A percentile compares a stretch with the other conserved stretches of the same genome.
phyloP scores from a whole-genome alignment of 1,284 basidiomycete genomes.

The Sparassis latifolia region DNA sequence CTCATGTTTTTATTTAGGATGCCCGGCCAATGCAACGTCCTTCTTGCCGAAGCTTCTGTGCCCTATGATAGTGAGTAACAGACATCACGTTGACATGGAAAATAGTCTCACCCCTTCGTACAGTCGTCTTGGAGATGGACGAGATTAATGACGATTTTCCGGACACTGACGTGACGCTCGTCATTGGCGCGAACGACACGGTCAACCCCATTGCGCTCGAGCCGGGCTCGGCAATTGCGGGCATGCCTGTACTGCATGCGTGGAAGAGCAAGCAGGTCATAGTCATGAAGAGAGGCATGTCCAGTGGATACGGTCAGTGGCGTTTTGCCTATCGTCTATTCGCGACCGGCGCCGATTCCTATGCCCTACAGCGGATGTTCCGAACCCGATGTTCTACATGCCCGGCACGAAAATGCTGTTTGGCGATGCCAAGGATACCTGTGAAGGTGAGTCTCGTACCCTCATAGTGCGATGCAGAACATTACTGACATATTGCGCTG shows the following conservation, averaged over 20 bases:
- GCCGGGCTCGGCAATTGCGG: constrained; percentile 77
- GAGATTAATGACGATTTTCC: constrained; percentile 87
- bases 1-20: constrained; percentile 38
- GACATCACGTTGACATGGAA: not conserved
- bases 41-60: constrained; percentile 81
- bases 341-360: not conserved
- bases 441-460: constrained; percentile 53
- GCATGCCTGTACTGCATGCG: constrained; percentile 84
- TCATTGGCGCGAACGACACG: constrained; percentile 86
- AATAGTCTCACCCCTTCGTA: not conserved
- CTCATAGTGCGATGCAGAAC: not conserved
- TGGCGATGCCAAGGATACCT: constrained; percentile 82
- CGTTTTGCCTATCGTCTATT: constrained; percentile 5
- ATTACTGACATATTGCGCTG: not conserved
- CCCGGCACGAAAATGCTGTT: constrained; percentile 84
- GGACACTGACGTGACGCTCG: constrained; percentile 78
- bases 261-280: constrained; percentile 89
- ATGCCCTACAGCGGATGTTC: constrained; percentile 61
- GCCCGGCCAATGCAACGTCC: constrained; percentile 84
- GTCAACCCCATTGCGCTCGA: constrained; percentile 88
- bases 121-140: constrained; percentile 86
- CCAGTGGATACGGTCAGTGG: constrained; percentile 68
- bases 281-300: constrained; percentile 86
- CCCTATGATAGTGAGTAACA: constrained; percentile 73
- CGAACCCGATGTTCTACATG: constrained; percentile 89